A percentile compares a stretch with the other conserved stretches of the same genome.
phyloP scores from a whole-genome alignment of 352 stramenopile species.

The Globisporangium sylvaticum region DNA sequence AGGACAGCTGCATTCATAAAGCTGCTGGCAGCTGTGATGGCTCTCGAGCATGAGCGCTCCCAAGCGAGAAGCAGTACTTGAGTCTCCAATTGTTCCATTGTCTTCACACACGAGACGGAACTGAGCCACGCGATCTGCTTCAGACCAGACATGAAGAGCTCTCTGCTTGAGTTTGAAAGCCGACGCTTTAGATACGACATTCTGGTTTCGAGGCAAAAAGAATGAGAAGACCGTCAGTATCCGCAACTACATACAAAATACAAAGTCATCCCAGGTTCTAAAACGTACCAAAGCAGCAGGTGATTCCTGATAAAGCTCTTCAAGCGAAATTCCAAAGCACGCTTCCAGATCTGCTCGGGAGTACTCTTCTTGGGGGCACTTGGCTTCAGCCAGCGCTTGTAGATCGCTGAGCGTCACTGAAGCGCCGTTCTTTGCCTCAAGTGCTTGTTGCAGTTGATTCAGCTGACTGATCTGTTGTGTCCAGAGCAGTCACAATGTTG shows the following conservation, averaged over 20 bases:
- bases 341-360: slow-evolving; percentile 23
- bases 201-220: slow-evolving; percentile 12
- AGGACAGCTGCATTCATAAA: slow-evolving; percentile 78
- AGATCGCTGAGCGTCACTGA: slow-evolving; percentile 25
- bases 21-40: slow-evolving; percentile 51
- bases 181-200: slow-evolving; percentile 26
- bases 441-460: slow-evolving; percentile 33
- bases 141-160: slow-evolving; percentile 62
- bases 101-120: slow-evolving; percentile 31
- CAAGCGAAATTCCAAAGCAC: slow-evolving; percentile 21
- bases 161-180: slow-evolving; percentile 54
- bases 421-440: slow-evolving; percentile 9
- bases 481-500: background rate
- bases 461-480: slow-evolving; percentile 37
- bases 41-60: slow-evolving; percentile 67
- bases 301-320: slow-evolving; percentile 29
- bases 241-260: background rate
- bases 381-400: slow-evolving; percentile 17
- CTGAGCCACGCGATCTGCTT: slow-evolving; percentile 54
- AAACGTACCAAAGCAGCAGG: slow-evolving; percentile 27
- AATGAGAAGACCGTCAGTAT: background rate
- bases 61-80: slow-evolving; percentile 14
- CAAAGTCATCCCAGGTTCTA: too few relatives aligned
- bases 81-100: background rate
- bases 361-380: slow-evolving; percentile 28